Percentiles rank a stretch among this genome's conserved stretches.
phyloP scores from a whole-genome alignment of 2,329 filamentous ascomycete species.

The Aspergillus sojae region DNA sequence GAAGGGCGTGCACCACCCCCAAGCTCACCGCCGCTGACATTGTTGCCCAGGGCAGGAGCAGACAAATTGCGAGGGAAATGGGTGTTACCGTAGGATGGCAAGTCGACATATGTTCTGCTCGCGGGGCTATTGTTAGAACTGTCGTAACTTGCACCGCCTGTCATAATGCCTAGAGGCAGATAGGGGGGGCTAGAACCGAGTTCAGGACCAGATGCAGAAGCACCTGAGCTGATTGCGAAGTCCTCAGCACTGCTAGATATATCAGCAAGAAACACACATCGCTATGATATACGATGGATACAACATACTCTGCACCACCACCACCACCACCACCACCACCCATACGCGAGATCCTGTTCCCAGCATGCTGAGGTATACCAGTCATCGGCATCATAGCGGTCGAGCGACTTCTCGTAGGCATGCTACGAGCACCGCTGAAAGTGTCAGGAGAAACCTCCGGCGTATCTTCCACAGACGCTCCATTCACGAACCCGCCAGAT shows the following conservation, averaged over 20 bases:
- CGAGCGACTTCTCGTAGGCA: not conserved
- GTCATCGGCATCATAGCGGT: not conserved
- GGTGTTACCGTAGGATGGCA: not conserved
- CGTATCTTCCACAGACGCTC: not conserved
- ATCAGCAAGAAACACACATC: not conserved
- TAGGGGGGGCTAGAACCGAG: not conserved
- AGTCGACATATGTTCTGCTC: not conserved
- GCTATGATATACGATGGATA: not conserved
- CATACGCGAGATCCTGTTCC: not conserved
- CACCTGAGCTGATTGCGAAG: slow-evolving; percentile 2
- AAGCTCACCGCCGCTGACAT: not conserved
- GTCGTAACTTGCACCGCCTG: not conserved
- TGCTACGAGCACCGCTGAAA: not conserved
- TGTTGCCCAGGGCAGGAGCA: not conserved
- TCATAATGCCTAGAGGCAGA: not conserved
- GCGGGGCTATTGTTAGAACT: not conserved
- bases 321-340: not conserved
- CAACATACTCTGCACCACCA: not conserved
- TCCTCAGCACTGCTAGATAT: not conserved
- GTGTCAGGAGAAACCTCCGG: not conserved
- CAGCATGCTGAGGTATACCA: not conserved
- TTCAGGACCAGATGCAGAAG: not conserved
- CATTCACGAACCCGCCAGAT: not conserved
- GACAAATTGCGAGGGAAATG: not conserved
- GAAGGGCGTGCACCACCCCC: not conserved